These are phyloP conservation scores for Angophora floribunda DNA, from an alignment of 345 rosid genomes.

Conservation along the genomic window DNA sequence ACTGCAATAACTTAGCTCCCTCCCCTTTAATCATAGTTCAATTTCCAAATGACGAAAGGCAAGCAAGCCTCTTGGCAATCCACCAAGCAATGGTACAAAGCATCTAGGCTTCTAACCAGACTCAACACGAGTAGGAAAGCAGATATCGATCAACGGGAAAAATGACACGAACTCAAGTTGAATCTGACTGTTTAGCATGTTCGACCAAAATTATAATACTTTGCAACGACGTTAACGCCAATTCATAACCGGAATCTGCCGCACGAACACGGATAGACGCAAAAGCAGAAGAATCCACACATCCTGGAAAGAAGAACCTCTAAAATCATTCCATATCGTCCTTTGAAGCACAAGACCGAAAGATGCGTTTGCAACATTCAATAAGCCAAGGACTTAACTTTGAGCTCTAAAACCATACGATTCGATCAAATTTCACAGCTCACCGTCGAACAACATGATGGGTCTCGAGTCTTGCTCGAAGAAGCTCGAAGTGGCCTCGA, in stretches of 20 bases:
- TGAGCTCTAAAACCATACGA: neutral
- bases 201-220: neutral
- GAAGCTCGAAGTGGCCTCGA: slow-evolving; percentile 50
- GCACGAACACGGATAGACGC: neutral
- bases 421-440: neutral
- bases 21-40: neutral
- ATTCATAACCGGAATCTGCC: neutral
- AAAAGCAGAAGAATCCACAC: neutral
- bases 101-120: neutral
- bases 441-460: slow-evolving; percentile 88
- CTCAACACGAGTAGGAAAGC: neutral
- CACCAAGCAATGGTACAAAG: neutral
- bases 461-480: slow-evolving; percentile 73
- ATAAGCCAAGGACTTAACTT: neutral
- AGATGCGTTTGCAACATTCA: neutral
- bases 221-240: neutral
- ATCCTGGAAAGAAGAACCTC: neutral
- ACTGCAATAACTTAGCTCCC: neutral
- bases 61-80: neutral
- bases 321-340: neutral
- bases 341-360: neutral
- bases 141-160: neutral
- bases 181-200: neutral
- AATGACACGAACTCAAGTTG: neutral
- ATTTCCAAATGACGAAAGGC: neutral